Evolutionary conservation across 164 flowering plant genomes (phyloP).

Genomic region (Kalanchoe fedtschenkoi): DNA sequence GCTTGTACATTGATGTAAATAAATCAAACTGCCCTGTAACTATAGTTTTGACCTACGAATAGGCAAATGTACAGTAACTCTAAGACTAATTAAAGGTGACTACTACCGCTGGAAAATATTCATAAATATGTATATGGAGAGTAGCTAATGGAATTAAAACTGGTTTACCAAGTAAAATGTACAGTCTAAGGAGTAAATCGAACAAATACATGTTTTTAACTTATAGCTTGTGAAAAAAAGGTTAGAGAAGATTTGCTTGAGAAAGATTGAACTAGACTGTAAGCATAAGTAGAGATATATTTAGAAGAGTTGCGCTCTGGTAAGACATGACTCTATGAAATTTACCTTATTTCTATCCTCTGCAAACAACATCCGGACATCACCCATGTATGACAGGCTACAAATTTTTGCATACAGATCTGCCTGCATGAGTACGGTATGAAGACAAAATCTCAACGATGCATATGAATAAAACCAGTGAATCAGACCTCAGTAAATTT

Average conservation of each 20-base stretch:
- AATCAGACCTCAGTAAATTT: conserved; percentile 65
- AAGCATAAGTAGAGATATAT: no score
- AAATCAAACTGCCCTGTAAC: conserved; percentile 54
- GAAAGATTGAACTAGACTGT: no score
- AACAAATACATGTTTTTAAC: not conserved
- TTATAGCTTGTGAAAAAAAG: not conserved
- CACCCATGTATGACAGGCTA: conserved; percentile 88
- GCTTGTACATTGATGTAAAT: conserved; percentile 56
- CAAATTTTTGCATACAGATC: conserved; percentile 87
- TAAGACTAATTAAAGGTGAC: not conserved
- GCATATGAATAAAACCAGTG: not conserved
- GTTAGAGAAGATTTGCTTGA: not conserved
- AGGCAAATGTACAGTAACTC: not conserved
- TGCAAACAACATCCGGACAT: conserved; percentile 92
- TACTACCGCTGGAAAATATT: not conserved
- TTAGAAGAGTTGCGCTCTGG: not conserved
- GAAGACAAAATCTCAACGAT: not conserved
- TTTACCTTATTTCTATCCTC: conserved; percentile 85
- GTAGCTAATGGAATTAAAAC: not conserved
- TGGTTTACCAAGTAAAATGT: not conserved
- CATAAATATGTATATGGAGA: not conserved
- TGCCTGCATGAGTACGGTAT: conserved; percentile 39
- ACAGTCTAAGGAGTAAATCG: no score
- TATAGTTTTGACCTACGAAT: conserved; percentile 58
- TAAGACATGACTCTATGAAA: not conserved